Evolutionary conservation across 345 rosid genomes (phyloP), one percentile per base, ranked within the genome.

Genomic region (Melastoma malabathricum): DNA sequence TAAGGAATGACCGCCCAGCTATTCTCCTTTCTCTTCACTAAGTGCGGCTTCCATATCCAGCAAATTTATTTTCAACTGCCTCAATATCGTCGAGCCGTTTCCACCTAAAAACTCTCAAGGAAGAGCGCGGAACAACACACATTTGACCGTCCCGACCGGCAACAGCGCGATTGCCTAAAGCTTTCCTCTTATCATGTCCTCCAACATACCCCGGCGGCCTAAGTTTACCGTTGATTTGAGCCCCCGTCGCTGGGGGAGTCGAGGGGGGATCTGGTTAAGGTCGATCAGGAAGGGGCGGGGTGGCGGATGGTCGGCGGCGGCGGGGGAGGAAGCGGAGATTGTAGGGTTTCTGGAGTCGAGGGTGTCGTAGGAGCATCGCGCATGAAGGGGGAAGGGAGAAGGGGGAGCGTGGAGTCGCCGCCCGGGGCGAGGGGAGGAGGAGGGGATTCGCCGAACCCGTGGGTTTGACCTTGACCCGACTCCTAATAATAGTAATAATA

Each of bases 41-140:
- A 92, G 75, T 45, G 85, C 95, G 59, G 88, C 90, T 59, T 84
- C 95, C 79, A 92, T 87, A 73, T 92, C 98, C 58, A 92, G 89
- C 70, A 92, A 74, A 75, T 65, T 73, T 63, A 74, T 72, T 80
- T 82, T 92, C 44, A 92, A 81, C 62, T 55, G 61, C 64, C 77
- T 78, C 50, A 68, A 56, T 58, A 81, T 69, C 44, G 43, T 70
- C 48, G 73, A 72, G 62, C 64, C 63, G 60, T 78, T 83, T 53
- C 89, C 94, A 25, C 56, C 60, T 47, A 92, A 58, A n/a, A 55
- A 84, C 87, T 77, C 74, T 81, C 63, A 82, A 60, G 43, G 98
- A 79, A 55, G 96, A 76, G 53, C 67, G 72, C 17, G 95, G 95
- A 58, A 80, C 87, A 55, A 84, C 78, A 81, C 77, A 87, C 59